Evolutionary conservation across 139 green algal genomes (phyloP).

Genomic region (Chlamydomonas schloesseri): DNA sequence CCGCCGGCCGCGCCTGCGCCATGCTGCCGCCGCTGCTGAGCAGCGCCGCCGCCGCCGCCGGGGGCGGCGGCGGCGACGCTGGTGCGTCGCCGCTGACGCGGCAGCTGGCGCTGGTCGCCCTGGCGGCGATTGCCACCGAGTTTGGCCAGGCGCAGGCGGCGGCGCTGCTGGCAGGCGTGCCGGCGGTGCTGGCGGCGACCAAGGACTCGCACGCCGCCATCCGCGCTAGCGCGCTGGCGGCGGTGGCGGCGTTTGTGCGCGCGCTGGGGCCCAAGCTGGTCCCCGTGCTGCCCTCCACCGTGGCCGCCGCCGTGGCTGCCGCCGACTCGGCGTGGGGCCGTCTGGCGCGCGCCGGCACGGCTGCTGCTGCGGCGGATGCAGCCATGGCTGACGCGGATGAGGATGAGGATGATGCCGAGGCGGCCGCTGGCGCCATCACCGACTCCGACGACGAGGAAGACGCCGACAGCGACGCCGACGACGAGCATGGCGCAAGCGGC

Average conservation of each 20-base stretch:
- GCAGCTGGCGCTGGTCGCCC: constrained; percentile 66
- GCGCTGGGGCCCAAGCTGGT: constrained; percentile 67
- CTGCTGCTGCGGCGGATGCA: neutral
- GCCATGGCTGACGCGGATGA: neutral
- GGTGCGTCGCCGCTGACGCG: constrained; percentile 17
- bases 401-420: neutral
- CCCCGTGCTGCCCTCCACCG: constrained; percentile 68
- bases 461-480: neutral
- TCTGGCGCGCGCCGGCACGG: constrained; percentile 12
- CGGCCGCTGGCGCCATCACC: neutral
- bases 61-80: neutral
- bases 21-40: constrained; percentile 47
- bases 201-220: constrained; percentile 52
- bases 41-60: neutral
- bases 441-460: neutral
- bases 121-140: constrained; percentile 49
- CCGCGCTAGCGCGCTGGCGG: constrained; percentile 59
- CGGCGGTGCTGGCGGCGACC: constrained; percentile 58
- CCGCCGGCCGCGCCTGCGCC: constrained; percentile 46
- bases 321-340: constrained; percentile 46
- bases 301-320: constrained; percentile 60
- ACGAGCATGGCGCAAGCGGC: neutral
- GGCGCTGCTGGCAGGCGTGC: constrained; percentile 65
- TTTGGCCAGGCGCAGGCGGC: constrained; percentile 59
- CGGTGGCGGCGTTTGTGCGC: constrained; percentile 54